phyloP scores from a whole-genome alignment of 1,284 basidiomycete species.

The Inonotus obliquus region DNA sequence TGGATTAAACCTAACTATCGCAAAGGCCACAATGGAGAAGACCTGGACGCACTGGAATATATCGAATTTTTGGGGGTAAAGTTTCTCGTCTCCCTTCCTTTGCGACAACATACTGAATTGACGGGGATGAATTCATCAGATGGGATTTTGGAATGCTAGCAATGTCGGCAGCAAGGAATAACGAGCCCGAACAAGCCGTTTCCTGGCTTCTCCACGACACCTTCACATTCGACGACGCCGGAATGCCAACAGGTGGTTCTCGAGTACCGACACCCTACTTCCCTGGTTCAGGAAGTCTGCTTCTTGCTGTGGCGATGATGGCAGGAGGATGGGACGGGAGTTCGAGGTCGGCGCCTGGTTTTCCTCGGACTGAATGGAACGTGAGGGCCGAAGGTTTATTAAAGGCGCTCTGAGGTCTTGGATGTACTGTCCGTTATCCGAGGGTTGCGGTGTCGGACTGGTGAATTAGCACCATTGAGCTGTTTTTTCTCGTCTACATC shows the following conservation, averaged over 20 bases:
- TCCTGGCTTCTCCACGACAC: slow-evolving; percentile 51
- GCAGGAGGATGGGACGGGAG: slow-evolving; percentile 51
- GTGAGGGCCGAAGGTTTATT: slow-evolving; percentile 36
- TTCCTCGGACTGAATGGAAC: slow-evolving; percentile 43
- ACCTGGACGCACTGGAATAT: slow-evolving; percentile 54
- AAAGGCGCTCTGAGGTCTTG: slow-evolving; percentile 6
- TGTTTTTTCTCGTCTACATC: no score
- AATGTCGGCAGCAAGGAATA: slow-evolving; percentile 54
- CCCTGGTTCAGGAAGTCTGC: slow-evolving; percentile 48
- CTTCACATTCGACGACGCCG: slow-evolving; percentile 54
- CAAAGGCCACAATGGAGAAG: slow-evolving; percentile 47
- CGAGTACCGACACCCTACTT: slow-evolving; percentile 59
- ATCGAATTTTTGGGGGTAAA: slow-evolving; percentile 51
- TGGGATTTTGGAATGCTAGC: slow-evolving; percentile 64
- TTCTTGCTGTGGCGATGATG: slow-evolving; percentile 55
- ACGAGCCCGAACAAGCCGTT: slow-evolving; percentile 43
- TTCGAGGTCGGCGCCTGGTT: slow-evolving; percentile 38
- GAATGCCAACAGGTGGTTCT: slow-evolving; percentile 55
- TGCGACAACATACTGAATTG: background rate
- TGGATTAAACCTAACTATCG: slow-evolving; percentile 41
- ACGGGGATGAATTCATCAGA: slow-evolving; percentile 25
- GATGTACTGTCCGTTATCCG: no score
- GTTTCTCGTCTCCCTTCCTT: slow-evolving; percentile 5
- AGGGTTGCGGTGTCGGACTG: no score
- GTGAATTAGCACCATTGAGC: no score